Conservation (phyloP, 345 rosid genomes). For the Citrus unshiu region DNA sequence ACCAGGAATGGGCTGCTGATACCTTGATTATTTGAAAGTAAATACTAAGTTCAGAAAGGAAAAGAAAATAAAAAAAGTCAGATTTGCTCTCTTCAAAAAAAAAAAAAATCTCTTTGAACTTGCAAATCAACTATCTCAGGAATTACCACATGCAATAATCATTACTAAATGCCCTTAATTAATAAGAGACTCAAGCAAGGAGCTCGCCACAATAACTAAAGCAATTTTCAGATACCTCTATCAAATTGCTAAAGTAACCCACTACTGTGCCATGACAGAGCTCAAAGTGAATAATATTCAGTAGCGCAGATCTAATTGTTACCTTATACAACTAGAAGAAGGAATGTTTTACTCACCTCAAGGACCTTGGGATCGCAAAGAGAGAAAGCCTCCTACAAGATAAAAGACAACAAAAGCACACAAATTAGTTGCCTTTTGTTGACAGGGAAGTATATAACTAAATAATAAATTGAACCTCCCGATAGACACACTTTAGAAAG, state of each 20-base stretch:
- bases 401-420: neutral
- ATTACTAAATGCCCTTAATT: neutral
- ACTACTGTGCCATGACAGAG: neutral
- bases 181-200: neutral
- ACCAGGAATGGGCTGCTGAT: neutral
- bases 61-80: neutral
- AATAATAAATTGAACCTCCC: neutral
- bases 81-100: neutral
- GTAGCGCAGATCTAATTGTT: neutral
- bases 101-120: neutral
- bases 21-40: neutral
- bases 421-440: neutral
- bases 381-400: slow-evolving; percentile 75
- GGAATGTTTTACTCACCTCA: slow-evolving; percentile 49
- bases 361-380: slow-evolving; percentile 78
- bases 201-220: neutral
- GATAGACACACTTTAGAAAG: neutral
- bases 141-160: neutral
- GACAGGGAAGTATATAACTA: neutral
- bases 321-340: slow-evolving; percentile 1
- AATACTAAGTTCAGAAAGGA: neutral
- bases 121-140: neutral
- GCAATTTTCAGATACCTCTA: neutral
- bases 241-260: neutral
- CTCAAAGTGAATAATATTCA: slow-evolving; percentile 3